Evolutionary conservation across 768 basidiomycete species (phyloP).

Genomic region (Leccinum incarnatum): DNA sequence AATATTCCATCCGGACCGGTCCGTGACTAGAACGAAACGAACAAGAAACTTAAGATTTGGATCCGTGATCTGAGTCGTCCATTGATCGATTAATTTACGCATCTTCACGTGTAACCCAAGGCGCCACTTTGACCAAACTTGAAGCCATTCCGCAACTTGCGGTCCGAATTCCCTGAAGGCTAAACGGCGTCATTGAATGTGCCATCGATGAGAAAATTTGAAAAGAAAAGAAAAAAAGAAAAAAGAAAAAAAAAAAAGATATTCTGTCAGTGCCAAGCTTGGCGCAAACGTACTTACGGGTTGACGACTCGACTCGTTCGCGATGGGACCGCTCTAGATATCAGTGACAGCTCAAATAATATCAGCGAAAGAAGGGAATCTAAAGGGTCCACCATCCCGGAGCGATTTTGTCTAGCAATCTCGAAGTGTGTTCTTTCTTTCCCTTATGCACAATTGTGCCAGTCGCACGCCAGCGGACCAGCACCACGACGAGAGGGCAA

Average conservation of each 20-base stretch:
- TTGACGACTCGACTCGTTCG: background rate
- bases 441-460: too few species aligned
- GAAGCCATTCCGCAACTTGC: background rate
- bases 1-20: background rate
- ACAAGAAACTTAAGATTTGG: background rate
- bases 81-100: background rate
- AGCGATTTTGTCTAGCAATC: background rate
- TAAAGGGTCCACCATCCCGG: background rate
- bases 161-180: background rate
- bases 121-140: background rate
- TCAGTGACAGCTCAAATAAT: background rate
- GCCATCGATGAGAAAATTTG: background rate
- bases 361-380: background rate
- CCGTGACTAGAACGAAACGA: background rate
- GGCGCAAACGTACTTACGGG: background rate
- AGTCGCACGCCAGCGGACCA: too few species aligned
- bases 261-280: background rate
- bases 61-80: background rate
- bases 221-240: background rate
- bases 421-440: too few species aligned
- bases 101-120: background rate
- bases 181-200: background rate
- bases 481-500: background rate
- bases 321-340: background rate
- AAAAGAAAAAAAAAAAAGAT: background rate